These are phyloP conservation scores for Didymellaceae sp. DNA, from an alignment of 2,329 filamentous ascomycete genomes.

Conservation along the genomic window DNA sequence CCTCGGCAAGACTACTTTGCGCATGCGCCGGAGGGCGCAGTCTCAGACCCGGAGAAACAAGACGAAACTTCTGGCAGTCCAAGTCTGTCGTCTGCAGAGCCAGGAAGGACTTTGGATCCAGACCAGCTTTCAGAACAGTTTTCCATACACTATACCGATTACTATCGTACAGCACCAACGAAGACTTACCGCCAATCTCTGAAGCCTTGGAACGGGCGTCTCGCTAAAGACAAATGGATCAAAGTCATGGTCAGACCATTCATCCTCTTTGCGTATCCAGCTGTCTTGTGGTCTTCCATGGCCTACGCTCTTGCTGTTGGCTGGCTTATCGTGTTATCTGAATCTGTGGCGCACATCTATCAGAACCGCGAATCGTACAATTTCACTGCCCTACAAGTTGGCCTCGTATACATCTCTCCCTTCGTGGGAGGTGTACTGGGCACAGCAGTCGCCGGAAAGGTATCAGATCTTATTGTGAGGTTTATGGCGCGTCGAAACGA, in stretches of 20 bases:
- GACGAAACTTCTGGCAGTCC: conserved; percentile 18
- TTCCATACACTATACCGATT: conserved; percentile 68
- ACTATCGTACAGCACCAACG: conserved; percentile 69
- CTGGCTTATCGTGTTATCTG: conserved; percentile 94
- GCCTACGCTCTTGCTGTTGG: conserved; percentile 89
- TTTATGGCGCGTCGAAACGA: conserved; percentile 84
- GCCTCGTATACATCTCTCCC: conserved; percentile 86
- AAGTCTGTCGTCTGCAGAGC: conserved; percentile 15
- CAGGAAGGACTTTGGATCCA: conserved; percentile 11
- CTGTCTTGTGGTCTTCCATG: conserved; percentile 84
- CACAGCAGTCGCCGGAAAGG: conserved; percentile 87
- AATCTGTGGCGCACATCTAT: conserved; percentile 83
- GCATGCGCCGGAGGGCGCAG: conserved; percentile 2
- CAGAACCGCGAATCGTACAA: conserved; percentile 73
- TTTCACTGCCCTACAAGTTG: conserved; percentile 80
- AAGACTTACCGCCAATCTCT: conserved; percentile 78
- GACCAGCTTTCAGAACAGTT: conserved; percentile 36
- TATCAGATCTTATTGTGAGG: conserved; percentile 84
- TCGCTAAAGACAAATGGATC: conserved; percentile 76
- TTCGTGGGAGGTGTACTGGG: conserved; percentile 78
- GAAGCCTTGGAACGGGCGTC: conserved; percentile 76
- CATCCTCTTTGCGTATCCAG: conserved; percentile 84
- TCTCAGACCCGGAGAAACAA: conserved; percentile 30
- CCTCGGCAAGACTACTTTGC: conserved; percentile 24
- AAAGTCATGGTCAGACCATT: conserved; percentile 81